Percentiles rank a stretch among this genome's conserved stretches.
Evolutionary conservation across 83 land plant genomes (phyloP).

Genomic region (Diphasiastrum complanatum): DNA sequence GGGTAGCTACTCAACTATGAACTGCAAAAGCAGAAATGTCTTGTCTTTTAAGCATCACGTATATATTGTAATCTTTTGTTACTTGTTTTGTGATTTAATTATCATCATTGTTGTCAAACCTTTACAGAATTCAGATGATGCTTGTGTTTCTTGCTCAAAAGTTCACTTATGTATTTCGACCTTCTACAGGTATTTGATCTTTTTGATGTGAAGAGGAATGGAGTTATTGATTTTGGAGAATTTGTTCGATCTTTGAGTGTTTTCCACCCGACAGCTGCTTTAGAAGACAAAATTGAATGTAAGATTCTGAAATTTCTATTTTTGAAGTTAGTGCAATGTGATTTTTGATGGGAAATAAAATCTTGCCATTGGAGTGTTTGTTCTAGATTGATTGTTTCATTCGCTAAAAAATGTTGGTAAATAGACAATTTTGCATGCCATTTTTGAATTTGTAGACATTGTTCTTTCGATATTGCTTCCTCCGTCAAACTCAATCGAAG

Average conservation of each 20-base stretch:
- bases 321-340: no score
- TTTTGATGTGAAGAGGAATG: conserved; percentile 77
- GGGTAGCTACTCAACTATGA: conserved; percentile 44
- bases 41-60: background rate
- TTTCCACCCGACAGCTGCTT: conserved; percentile 86
- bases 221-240: conserved; percentile 84
- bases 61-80: background rate
- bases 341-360: no score
- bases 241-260: conserved; percentile 87
- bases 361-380: no score
- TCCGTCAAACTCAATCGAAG: no score
- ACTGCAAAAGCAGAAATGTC: background rate
- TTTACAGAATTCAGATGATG: background rate
- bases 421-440: no score
- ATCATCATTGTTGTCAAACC: background rate
- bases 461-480: no score
- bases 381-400: no score
- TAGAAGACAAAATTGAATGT: conserved; percentile 82
- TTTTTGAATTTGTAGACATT: no score
- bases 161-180: background rate
- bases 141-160: background rate
- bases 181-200: conserved; percentile 75
- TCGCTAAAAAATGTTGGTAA: no score
- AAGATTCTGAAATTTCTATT: no score
- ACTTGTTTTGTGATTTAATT: background rate